Conservation (phyloP, 305 asterid genomes). For the Fraxinus baroniana region DNA sequence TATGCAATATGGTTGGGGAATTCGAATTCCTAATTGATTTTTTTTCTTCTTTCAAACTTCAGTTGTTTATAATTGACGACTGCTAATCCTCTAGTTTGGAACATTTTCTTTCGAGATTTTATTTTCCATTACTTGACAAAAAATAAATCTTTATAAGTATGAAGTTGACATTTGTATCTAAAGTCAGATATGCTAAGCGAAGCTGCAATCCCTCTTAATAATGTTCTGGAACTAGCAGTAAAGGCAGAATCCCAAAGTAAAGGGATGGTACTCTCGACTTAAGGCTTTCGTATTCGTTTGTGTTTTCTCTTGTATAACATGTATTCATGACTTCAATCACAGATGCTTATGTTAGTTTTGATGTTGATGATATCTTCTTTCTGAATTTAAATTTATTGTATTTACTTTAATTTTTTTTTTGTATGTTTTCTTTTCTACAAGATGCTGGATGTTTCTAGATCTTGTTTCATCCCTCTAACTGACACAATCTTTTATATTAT, state of each 20-base stretch:
- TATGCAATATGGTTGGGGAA: not conserved
- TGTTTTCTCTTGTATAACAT: not conserved
- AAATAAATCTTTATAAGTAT: not conserved
- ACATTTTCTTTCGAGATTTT: not conserved
- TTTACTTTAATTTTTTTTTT: not conserved
- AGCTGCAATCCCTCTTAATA: no score
- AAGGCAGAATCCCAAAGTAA: no score
- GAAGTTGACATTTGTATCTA: not conserved
- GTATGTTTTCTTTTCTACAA: not conserved
- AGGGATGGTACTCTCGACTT: no score
- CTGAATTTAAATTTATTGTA: not conserved
- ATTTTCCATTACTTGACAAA: not conserved
- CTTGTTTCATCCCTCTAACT: not conserved
- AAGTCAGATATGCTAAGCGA: no score
- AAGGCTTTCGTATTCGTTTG: no score
- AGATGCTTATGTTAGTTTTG: not conserved
- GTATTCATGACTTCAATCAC: not conserved
- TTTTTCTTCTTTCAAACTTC: not conserved
- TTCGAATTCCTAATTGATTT: not conserved
- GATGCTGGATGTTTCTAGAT: not conserved
- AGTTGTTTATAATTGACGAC: not conserved
- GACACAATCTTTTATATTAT: slow-evolving; percentile 10
- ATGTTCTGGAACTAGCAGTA: no score
- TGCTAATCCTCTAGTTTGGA: not conserved
- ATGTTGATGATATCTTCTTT: not conserved